phyloP scores from a whole-genome alignment of 345 rosid genomes.

The Lepidium aucheri region DNA sequence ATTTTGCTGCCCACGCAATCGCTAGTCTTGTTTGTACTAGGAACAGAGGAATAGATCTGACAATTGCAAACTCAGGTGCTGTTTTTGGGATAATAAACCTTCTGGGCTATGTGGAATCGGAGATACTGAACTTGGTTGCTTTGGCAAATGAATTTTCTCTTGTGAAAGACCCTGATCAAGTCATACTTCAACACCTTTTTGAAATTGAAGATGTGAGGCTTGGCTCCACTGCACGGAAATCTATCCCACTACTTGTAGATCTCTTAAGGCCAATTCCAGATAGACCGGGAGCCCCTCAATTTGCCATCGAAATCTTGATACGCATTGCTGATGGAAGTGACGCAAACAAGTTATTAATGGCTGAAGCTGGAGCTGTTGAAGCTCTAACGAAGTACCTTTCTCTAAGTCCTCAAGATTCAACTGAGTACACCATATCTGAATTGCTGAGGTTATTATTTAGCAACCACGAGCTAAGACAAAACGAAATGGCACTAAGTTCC shows the following conservation, averaged over 20 bases:
- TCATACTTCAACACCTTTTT: conserved; percentile 61
- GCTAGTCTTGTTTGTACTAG: conserved; percentile 67
- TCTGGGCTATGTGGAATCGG: conserved; percentile 55
- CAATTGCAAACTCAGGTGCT: conserved; percentile 80
- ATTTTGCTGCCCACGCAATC: conserved; percentile 85
- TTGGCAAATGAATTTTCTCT: conserved; percentile 65
- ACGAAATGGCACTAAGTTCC: conserved; percentile 60
- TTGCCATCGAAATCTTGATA: conserved; percentile 60
- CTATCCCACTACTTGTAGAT: conserved; percentile 86
- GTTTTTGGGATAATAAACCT: conserved; percentile 64
- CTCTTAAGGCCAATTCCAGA: conserved; percentile 83
- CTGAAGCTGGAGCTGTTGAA: conserved; percentile 90
- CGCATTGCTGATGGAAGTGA: conserved; percentile 65
- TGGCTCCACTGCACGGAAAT: conserved; percentile 66
- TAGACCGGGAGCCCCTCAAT: conserved; percentile 79
- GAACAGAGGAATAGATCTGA: conserved; percentile 54
- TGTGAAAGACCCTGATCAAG: conserved; percentile 50
- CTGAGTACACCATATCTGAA: conserved; percentile 65
- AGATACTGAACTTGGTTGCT: conserved; percentile 23
- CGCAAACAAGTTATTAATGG: conserved; percentile 65
- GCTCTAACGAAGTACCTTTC: conserved; percentile 76
- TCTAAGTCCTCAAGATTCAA: conserved; percentile 79
- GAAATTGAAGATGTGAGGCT: conserved; percentile 67
- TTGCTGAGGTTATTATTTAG: conserved; percentile 63
- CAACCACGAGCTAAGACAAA: conserved; percentile 58